Evolutionary conservation across 2,329 filamentous ascomycete species (phyloP), one percentile per base, ranked within the genome.

Genomic region (Fusarium chaquense): DNA sequence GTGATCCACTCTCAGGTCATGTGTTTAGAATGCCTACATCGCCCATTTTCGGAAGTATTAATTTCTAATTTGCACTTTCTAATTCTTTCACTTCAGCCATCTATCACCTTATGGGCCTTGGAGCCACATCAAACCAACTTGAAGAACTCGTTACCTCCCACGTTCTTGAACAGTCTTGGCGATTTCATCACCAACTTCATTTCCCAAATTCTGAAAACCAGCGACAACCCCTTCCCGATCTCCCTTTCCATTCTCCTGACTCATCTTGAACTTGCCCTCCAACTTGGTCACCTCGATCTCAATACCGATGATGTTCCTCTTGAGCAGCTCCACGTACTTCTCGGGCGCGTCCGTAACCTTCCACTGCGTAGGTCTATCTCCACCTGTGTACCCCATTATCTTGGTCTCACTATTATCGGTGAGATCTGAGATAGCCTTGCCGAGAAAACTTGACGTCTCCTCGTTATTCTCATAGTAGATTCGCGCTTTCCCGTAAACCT

Each of bases 261-360:
- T 89, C 88, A 90, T 89, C 80, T 91, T 90, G 65, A 86, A 89
- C 78, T 89, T 90, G 5, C 88, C 88, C 51, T 85, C 83, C 20
- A 90, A 73, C 20, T 82, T 75, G 0, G 83, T 81, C 47, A 90
- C 82, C 35, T 79, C 76, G 41, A 91, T 86, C 75, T 90, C 86
- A 20, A 91, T 83, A 0, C 88, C 88, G 18, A 89, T 83, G 55
- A 90, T 89, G 41, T 78, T 82, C 76, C 86, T 89, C 77, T 84
- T 85, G 67, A 89, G 68, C 22, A 90, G 61, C 9, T 86, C 82
- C 5, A 90, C 75, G 74, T 89, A 91, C 1, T 72, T 75, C 12
- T 81, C 80, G 0, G 86, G 87, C 4, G 89, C 88, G 56, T 90
- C 87, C 0, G 78, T 71, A 0, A 91, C 85, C 33, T 80, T 78